Conservation (phyloP, 1,284 basidiomycete genomes). For the Nidula niveotomentosa region DNA sequence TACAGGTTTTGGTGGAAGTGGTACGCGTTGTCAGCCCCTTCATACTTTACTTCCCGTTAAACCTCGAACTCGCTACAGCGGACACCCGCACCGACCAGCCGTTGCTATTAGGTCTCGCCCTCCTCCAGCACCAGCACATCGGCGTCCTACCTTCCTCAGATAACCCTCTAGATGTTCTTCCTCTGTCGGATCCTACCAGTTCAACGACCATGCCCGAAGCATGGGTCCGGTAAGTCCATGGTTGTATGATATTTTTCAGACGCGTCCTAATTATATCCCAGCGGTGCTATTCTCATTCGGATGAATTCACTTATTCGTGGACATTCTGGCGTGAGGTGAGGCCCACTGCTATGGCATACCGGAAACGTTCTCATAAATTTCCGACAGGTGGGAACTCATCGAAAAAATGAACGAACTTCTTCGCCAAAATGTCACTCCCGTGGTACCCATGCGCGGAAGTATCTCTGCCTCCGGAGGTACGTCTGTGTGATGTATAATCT, state of each 20-base stretch:
- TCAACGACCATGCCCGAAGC: slow-evolving; percentile 75
- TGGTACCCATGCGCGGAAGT: slow-evolving; percentile 80
- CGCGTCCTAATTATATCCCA: slow-evolving; percentile 7
- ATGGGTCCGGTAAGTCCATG: slow-evolving; percentile 60
- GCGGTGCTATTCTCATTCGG: slow-evolving; percentile 80
- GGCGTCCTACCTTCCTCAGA: slow-evolving; percentile 61
- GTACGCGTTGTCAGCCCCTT: slow-evolving; percentile 51
- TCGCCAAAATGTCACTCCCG: slow-evolving; percentile 69
- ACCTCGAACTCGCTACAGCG: slow-evolving; percentile 29
- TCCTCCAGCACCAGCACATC: slow-evolving; percentile 77
- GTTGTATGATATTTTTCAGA: background rate
- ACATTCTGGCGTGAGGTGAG: slow-evolving; percentile 69
- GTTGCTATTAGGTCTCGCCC: slow-evolving; percentile 62
- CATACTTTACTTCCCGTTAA: slow-evolving; percentile 21
- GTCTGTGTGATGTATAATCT: slow-evolving; percentile 6
- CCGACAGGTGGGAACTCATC: slow-evolving; percentile 73
- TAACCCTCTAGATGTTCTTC: slow-evolving; percentile 37
- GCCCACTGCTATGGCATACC: background rate
- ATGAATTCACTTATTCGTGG: slow-evolving; percentile 85
- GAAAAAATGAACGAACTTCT: slow-evolving; percentile 78
- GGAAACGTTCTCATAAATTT: background rate
- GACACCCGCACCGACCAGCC: slow-evolving; percentile 48
- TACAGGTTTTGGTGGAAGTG: slow-evolving; percentile 79
- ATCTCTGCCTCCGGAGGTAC: slow-evolving; percentile 80
- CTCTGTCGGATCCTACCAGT: slow-evolving; percentile 56